Evolutionary conservation across 768 basidiomycete genomes (phyloP), one percentile per base, ranked within the genome.

Genomic region (Kockovaella imperatae): DNA sequence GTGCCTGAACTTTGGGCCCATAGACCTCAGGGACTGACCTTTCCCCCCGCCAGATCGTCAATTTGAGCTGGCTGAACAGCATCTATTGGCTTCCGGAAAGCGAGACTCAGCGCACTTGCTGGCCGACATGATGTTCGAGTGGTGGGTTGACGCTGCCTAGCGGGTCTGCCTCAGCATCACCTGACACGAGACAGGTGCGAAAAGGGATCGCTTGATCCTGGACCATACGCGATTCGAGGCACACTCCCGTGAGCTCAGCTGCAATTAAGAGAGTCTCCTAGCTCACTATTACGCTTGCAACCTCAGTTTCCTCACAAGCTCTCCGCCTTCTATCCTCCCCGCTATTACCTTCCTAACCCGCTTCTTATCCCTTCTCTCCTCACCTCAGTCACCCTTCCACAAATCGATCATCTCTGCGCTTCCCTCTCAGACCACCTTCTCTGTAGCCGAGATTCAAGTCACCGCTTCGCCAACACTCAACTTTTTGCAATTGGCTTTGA

Each of bases 271-370:
- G 28, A 34, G 21, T 24, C n/a, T 18, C 14, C 43, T 43, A 13
- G 29, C 18, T 4, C 21, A 7, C n/a, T 43, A 5, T 15, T 10
- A 20, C 6, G 21, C 17, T 43, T 26, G 34, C n/a, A 28, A 11
- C 18, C 20, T 1, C 57, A 73, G 72, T 20, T 72, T 69, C 66
- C 64, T 74, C 32, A 86, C 86, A 61, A 75, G 90, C 20, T 79
- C 78, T 53, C 86, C 88, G 45, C 87, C 87, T 14, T 89, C 89
- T 55, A 83, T 99, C 62, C 80, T 88, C n/a, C 86, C 86, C 3
- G 87, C 93, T 3, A 80, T 81, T n/a, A 80, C 84, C n/a, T 95
- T 96, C 76, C 82, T 93, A 67, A 75, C 77, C n/a, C 79, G 82
- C 41, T 88, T 85, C 68, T 76, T 83, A 40, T 76, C 82, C 42